Base-by-base conservation (phyloP, 305 asterid genomes). In the Andrographis paniculata region DNA sequence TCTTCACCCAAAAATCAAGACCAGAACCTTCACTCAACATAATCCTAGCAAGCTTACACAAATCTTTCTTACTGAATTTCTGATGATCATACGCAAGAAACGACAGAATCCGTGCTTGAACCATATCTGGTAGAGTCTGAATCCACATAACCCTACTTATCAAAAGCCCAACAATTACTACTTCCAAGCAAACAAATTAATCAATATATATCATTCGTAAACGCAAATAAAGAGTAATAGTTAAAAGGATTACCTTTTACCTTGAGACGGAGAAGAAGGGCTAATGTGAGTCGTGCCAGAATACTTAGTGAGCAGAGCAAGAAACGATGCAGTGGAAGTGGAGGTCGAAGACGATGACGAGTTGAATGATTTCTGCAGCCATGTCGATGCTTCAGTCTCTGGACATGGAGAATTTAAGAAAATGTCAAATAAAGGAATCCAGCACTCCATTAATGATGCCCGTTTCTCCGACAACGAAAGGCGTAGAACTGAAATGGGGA, bases 1-100 rank as follows among this genome's bases (percentile, higher is more conserved):
- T 84, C 69, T 72, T 74, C 58, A 78, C 94, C 94, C 85, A 83
- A 69, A 80, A 87, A 70, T 78, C 80, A 31, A 80, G 53, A 33
- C 55, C 23, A 17, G 53, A 50, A 0, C 67, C 66, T 46, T 72
- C 79, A 31, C 56, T 50, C 69, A 76, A 61, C 58, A 78, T 16
- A 58, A 27, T 18, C 50, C 67, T 62, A 14, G 91, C 87, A 33
- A 83, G 79, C 20, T 62, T 65, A 55, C 80, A 62, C 74, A 87
- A 62, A 31, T 72, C 79, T 35, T 15, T 68, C 35, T 55, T 52
- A 37, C 75, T 45, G 47, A 77, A 77, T 35, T 66, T 83, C 67
- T 55, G 67, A 19, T 63, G 60, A 13, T 87, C 87, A 39, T 69
- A 66, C 9, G 70, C 75, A 48, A 80, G 84, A 78, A 74, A 75